A percentile compares a stretch with the other conserved stretches of the same genome.
Evolutionary conservation across 2,329 filamentous ascomycete genomes (phyloP).

Genomic region (Sarocladiaceae sp.): DNA sequence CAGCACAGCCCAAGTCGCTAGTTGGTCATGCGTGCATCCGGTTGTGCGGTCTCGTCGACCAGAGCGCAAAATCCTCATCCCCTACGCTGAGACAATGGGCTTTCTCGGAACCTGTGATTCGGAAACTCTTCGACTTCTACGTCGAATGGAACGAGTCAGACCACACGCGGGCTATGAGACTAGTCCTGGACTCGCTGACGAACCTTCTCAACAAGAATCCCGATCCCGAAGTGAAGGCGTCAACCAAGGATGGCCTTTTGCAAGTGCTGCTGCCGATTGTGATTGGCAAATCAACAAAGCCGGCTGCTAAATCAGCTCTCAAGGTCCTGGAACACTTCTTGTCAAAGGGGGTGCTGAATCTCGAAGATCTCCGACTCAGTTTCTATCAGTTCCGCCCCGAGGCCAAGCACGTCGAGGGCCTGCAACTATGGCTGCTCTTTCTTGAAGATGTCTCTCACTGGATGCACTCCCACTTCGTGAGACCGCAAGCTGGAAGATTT

Average conservation of each 20-base stretch:
- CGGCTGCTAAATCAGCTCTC: conserved; percentile 63
- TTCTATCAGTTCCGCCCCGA: conserved; percentile 24
- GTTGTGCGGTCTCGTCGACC: conserved; percentile 57
- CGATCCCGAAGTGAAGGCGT: conserved; percentile 25
- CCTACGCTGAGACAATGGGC: conserved; percentile 39
- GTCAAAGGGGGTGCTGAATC: conserved; percentile 49
- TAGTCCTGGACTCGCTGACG: conserved; percentile 53
- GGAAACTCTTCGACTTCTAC: conserved; percentile 54
- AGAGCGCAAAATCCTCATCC: conserved; percentile 45
- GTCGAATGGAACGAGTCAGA: conserved; percentile 63
- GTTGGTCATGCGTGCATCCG: conserved; percentile 52
- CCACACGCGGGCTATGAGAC: conserved; percentile 56
- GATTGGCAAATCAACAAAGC: conserved; percentile 52
- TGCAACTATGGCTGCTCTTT: conserved; percentile 43
- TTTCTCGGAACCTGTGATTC: conserved; percentile 41
- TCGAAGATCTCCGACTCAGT: conserved; percentile 36
- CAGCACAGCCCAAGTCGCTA: conserved; percentile 46
- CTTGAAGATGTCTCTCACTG: conserved; percentile 44
- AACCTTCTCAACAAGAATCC: conserved; percentile 46
- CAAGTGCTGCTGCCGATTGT: conserved; percentile 52
- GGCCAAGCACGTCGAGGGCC: conserved; percentile 6
- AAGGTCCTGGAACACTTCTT: conserved; percentile 62
- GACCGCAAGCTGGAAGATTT: conserved; percentile 54
- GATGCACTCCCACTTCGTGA: conserved; percentile 52
- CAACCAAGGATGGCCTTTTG: conserved; percentile 40